These are phyloP conservation scores for Geotrichum bryndzae DNA, from an alignment of 1,139 yeast species.

Conservation along the genomic window DNA sequence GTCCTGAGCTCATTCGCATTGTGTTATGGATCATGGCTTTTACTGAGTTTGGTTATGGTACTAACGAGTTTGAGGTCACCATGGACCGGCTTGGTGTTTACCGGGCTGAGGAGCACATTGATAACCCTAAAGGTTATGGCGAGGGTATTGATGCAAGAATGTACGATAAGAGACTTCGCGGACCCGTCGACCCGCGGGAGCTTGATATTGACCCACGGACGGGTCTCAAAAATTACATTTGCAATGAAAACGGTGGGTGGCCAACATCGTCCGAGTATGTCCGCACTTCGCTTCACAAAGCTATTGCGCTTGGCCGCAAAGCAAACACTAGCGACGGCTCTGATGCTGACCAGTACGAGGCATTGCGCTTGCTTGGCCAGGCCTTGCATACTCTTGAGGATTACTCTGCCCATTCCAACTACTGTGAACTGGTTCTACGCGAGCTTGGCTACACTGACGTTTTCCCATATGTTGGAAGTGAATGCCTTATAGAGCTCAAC, in stretches of 20 bases:
- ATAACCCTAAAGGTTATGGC: slow-evolving; percentile 25
- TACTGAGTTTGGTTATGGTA: slow-evolving; percentile 26
- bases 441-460: slow-evolving; percentile 25
- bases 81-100: slow-evolving; percentile 25
- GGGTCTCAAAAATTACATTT: slow-evolving; percentile 27
- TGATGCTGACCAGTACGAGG: slow-evolving; percentile 19
- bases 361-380: slow-evolving; percentile 26
- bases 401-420: slow-evolving; percentile 26
- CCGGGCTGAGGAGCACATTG: slow-evolving; percentile 28
- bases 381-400: slow-evolving; percentile 25
- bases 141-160: slow-evolving; percentile 20
- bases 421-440: slow-evolving; percentile 22
- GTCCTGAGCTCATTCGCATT: slow-evolving; percentile 20
- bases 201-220: slow-evolving; percentile 24
- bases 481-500: slow-evolving; percentile 20
- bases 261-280: slow-evolving; percentile 23
- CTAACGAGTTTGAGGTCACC: slow-evolving; percentile 27
- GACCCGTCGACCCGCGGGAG: slow-evolving; percentile 24
- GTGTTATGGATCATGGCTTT: slow-evolving; percentile 25
- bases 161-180: slow-evolving; percentile 22
- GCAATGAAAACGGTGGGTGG: slow-evolving; percentile 26
- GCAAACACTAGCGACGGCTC: slow-evolving; percentile 1
- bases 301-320: slow-evolving; percentile 23
- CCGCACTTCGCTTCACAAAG: slow-evolving; percentile 19
- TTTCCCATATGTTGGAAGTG: slow-evolving; percentile 27